Evolutionary conservation across 1,284 basidiomycete species (phyloP).

Genomic region (Boletus mariae): DNA sequence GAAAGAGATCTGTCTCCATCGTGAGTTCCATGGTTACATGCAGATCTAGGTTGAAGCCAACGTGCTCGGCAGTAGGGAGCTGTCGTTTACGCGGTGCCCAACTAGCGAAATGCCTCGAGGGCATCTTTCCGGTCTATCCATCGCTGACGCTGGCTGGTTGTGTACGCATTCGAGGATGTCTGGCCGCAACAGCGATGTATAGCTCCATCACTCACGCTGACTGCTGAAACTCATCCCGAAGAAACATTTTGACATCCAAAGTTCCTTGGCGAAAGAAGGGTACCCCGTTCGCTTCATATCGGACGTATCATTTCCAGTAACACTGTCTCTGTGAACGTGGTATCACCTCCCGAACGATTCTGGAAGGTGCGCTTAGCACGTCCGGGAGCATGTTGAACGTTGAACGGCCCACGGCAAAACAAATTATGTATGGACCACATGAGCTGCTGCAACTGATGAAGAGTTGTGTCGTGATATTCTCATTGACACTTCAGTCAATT

Average conservation of each 20-base stretch:
- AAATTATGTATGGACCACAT: no score
- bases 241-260: constrained; percentile 10
- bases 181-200: neutral
- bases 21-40: constrained; percentile 1
- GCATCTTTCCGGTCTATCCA: neutral
- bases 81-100: neutral
- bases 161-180: constrained; percentile 12
- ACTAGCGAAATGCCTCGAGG: neutral
- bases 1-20: neutral
- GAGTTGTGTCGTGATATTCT: constrained; percentile 20
- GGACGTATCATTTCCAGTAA: constrained; percentile 17
- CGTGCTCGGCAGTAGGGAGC: neutral
- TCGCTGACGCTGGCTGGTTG: neutral
- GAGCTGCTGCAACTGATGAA: no score
- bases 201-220: neutral
- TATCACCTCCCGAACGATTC: constrained; percentile 22
- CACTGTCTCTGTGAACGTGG: constrained; percentile 19
- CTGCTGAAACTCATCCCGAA: neutral
- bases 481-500: constrained; percentile 36
- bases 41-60: neutral
- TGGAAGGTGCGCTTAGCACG: constrained; percentile 22
- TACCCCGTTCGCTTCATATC: constrained; percentile 12
- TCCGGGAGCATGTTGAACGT: no score
- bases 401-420: no score
- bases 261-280: neutral